A percentile compares a stretch with the other conserved stretches of the same genome.
These are phyloP conservation scores for Triticum turgidum DNA, from an alignment of 176 grass and related monocot species.

Conservation along the genomic window DNA sequence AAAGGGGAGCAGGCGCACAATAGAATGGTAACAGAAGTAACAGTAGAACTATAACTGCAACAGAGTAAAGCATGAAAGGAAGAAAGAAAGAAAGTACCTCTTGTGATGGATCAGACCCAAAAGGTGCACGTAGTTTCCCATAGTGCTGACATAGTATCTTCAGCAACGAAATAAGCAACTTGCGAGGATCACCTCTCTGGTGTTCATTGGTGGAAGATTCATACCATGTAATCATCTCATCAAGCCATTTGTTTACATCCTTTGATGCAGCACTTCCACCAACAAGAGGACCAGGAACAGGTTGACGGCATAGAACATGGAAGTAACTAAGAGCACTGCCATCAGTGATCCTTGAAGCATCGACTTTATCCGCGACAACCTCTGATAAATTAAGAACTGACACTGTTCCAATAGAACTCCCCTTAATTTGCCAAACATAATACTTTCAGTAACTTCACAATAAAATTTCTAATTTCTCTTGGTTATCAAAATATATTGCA, in stretches of 20 bases:
- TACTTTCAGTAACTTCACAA: slow-evolving; percentile 28
- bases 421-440: slow-evolving; percentile 44
- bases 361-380: slow-evolving; percentile 52
- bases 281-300: slow-evolving; percentile 86
- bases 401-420: slow-evolving; percentile 39
- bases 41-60: slow-evolving; percentile 12
- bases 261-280: slow-evolving; percentile 84
- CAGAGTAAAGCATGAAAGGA: slow-evolving; percentile 7
- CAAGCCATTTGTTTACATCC: slow-evolving; percentile 94
- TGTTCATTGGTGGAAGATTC: slow-evolving; percentile 48
- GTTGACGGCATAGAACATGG: slow-evolving; percentile 62
- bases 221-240: slow-evolving; percentile 75
- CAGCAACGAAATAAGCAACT: slow-evolving; percentile 78
- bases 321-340: slow-evolving; percentile 66
- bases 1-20: neutral
- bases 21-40: neutral
- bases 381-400: slow-evolving; percentile 85
- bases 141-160: slow-evolving; percentile 95
- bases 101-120: slow-evolving; percentile 77
- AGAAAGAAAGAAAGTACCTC: slow-evolving; percentile 52
- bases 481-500: slow-evolving; percentile 19
- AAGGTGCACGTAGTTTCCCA: slow-evolving; percentile 93
- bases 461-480: slow-evolving; percentile 7
- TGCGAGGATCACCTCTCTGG: slow-evolving; percentile 66
- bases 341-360: slow-evolving; percentile 50